Evolutionary conservation across 2,329 filamentous ascomycete species (phyloP), one percentile per base, ranked within the genome.

Genomic region (Fusarium cicatricum): DNA sequence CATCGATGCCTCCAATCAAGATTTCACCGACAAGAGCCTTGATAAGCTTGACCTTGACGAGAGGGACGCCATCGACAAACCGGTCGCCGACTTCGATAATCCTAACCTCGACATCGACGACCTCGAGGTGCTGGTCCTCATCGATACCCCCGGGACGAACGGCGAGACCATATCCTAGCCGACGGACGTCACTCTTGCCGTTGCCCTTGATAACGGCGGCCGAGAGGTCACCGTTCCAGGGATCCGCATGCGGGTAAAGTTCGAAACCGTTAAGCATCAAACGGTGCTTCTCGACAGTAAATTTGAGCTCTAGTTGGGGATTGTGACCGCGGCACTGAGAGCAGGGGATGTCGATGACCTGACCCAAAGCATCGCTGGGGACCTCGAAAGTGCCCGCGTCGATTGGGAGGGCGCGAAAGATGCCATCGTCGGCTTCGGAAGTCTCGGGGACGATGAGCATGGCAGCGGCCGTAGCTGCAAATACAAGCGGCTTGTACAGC

Each of bases 31-130:
- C 74, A 4, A 80, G 77, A 1, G 82, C 84, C 76, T 87, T 83
- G 70, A 91, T 77, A 15, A 91, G 76, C 64, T 82, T 83, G 39
- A 90, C 76, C 39, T 83, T 80, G 52, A 91, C 78, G 23, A 75
- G 75, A 32, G 83, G 81, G 19, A 87, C 76, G 19, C 75, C 78
- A 38, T 83, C 74, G 49, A 89, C 72, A 54, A 86, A 85, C 37
- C 77, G 75, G 47, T 79, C 73, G 52, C 83, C 84, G 21, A 90
- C 82, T 69, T 86, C 81, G 55, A 86, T 79, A 57, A 90, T 80
- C 60, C 85, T 78, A 32, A 90, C 73, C 58, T 83, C 78, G 52
- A 89, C 67, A 32, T 77, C 71, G 46, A 88, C 71, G 3, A 87
- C 71, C 53, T 82, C 78, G 37, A 87, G 70, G 47, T 77, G 74